phyloP scores from a whole-genome alignment of 2,329 filamentous ascomycete genomes.

The Lachnellula suecica region DNA sequence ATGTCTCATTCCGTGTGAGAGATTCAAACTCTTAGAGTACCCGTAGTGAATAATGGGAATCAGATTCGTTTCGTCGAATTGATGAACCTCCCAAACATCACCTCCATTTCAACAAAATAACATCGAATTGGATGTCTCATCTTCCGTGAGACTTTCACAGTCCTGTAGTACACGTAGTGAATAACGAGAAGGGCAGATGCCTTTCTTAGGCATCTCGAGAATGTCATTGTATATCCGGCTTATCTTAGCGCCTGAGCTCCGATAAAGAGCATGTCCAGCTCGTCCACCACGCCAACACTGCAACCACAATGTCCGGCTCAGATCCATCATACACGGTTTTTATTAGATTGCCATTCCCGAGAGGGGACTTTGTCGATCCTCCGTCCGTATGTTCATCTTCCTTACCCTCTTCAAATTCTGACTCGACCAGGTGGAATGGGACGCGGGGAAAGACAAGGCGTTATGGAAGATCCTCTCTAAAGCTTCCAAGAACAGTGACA shows the following conservation, averaged over 20 bases:
- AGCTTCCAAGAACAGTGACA: conserved; percentile 73
- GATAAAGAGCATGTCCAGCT: not conserved
- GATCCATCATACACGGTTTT: conserved; percentile 63
- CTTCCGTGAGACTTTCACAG: too few relatives aligned
- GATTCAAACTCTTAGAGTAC: too few relatives aligned
- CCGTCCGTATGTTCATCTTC: conserved; percentile 67
- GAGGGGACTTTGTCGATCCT: conserved; percentile 87
- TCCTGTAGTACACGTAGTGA: too few relatives aligned
- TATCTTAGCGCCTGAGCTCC: not conserved
- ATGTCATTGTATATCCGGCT: too few relatives aligned
- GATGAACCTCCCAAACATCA: too few relatives aligned
- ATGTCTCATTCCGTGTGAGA: too few relatives aligned
- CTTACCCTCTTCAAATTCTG: conserved; percentile 1
- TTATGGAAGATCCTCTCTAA: conserved; percentile 89
- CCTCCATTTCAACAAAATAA: too few relatives aligned
- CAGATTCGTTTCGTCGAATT: too few relatives aligned
- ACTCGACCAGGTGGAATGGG: conserved; percentile 74
- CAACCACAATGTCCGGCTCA: conserved; percentile 25
- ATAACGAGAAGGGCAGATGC: too few relatives aligned
- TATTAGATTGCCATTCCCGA: conserved; percentile 83
- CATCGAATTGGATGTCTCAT: too few relatives aligned
- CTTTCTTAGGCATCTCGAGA: too few relatives aligned
- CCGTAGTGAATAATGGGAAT: too few relatives aligned
- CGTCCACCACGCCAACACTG: not conserved
- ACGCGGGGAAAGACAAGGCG: conserved; percentile 78